Evolutionary conservation across 768 basidiomycete genomes (phyloP).

Genomic region (Sporobolomyces pararoseus): DNA sequence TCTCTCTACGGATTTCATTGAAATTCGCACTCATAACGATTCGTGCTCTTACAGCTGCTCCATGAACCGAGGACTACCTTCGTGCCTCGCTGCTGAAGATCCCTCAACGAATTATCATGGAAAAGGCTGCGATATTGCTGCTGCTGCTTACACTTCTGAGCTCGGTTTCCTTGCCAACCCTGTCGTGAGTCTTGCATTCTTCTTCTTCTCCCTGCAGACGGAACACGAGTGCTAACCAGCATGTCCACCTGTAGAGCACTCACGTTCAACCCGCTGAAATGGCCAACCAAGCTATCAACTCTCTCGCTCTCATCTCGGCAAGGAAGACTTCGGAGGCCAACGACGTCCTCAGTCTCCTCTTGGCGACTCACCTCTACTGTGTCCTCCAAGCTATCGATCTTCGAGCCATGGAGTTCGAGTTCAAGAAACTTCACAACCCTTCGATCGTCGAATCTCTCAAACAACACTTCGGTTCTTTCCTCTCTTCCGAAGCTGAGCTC

Average conservation of each 20-base stretch:
- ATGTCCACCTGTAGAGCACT: not conserved
- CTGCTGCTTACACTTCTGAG: constrained; percentile 75
- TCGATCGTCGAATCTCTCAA: constrained; percentile 58
- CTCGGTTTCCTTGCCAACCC: constrained; percentile 78
- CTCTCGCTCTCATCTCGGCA: constrained; percentile 75
- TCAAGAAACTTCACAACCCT: constrained; percentile 55
- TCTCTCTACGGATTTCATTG: not conserved
- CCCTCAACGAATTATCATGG: constrained; percentile 70
- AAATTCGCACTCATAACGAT: no score
- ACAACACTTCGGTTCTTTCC: constrained; percentile 50
- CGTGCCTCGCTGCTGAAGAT: constrained; percentile 49
- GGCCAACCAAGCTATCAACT: constrained; percentile 89
- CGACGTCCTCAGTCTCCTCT: constrained; percentile 67
- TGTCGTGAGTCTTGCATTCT: constrained; percentile 59
- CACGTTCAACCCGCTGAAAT: constrained; percentile 83
- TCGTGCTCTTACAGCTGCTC: no score
- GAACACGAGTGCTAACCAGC: not conserved
- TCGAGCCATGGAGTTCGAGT: constrained; percentile 68
- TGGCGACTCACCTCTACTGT: constrained; percentile 70
- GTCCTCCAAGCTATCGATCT: constrained; percentile 74
- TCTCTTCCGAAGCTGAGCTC: constrained; percentile 50
- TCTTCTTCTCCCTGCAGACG: no score
- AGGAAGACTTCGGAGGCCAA: constrained; percentile 73
- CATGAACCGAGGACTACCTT: constrained; percentile 79
- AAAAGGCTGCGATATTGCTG: constrained; percentile 80